A percentile compares a stretch with the other conserved stretches of the same genome.
Conservation (phyloP, 441 rosid species). For the Aquilaria agallochum region DNA sequence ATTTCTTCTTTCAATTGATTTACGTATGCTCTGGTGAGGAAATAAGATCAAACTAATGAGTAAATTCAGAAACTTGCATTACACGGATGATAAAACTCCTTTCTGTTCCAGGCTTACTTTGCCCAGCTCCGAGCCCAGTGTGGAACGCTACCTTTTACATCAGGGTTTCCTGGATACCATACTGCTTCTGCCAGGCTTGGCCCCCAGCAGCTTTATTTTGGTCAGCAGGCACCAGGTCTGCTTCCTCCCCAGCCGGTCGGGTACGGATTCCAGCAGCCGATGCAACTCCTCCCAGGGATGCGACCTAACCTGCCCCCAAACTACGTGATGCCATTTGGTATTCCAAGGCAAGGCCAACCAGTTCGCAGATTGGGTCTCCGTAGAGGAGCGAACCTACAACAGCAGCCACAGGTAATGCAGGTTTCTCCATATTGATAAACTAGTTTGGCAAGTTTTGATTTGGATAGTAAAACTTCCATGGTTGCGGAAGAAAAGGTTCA, state of each 20-base stretch:
- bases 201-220: slow-evolving; percentile 51
- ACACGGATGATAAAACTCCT: not conserved
- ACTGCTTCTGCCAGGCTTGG: slow-evolving; percentile 41
- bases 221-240: slow-evolving; percentile 48
- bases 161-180: slow-evolving; percentile 43
- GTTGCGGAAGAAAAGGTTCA: no score
- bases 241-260: slow-evolving; percentile 51
- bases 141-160: slow-evolving; percentile 28
- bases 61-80: not conserved
- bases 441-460: no score
- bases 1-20: not conserved
- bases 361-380: slow-evolving; percentile 43
- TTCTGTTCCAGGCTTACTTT: slow-evolving; percentile 38
- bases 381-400: slow-evolving; percentile 39
- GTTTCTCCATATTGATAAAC: no score
- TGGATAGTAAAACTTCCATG: no score
- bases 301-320: slow-evolving; percentile 41
- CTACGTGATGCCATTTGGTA: slow-evolving; percentile 42
- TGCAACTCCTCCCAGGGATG: slow-evolving; percentile 47
- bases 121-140: slow-evolving; percentile 40
- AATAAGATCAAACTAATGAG: no score
- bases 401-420: slow-evolving; percentile 34
- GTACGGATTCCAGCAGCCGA: slow-evolving; percentile 42
- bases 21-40: no score
- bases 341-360: slow-evolving; percentile 48